Conservation (phyloP, 352 stramenopile genomes). For the Pilasporangium apinafurcum region DNA sequence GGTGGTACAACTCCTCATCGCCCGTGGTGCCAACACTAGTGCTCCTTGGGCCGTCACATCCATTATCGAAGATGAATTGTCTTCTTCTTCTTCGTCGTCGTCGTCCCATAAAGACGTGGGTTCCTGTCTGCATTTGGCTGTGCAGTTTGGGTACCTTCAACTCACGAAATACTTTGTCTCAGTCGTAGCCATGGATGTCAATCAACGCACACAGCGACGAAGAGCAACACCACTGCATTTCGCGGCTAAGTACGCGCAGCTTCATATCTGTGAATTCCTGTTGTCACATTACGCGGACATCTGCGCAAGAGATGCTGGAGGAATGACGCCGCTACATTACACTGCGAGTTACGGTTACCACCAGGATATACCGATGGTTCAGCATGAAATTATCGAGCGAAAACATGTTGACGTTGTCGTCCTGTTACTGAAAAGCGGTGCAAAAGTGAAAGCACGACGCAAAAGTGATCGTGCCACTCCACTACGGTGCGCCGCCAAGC, state of each 20-base stretch:
- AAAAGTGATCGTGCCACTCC: conserved; percentile 15
- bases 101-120: conserved; percentile 6
- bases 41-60: conserved; percentile 2
- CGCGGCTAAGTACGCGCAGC: conserved; percentile 10
- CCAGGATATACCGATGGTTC: conserved; percentile 8
- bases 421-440: conserved; percentile 9
- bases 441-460: conserved; percentile 11
- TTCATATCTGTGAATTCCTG: conserved; percentile 15
- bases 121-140: conserved; percentile 28
- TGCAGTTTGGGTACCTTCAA: conserved; percentile 11
- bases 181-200: conserved; percentile 11
- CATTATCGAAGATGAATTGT: too few species aligned
- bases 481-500: conserved; percentile 21
- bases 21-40: conserved; percentile 15
- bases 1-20: conserved; percentile 23
- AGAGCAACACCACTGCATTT: conserved; percentile 11
- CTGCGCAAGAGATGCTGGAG: conserved; percentile 11
- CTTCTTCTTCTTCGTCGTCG: conserved; percentile 2
- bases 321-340: conserved; percentile 36
- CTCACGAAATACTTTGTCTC: conserved; percentile 16
- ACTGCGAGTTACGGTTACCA: conserved; percentile 19
- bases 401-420: conserved; percentile 18
- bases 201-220: conserved; percentile 3
- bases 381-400: conserved; percentile 4
- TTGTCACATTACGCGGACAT: conserved; percentile 14